Evolutionary conservation across 306 rosid species (phyloP), one percentile per base, ranked within the genome.

Genomic region (Chamaecrista fasciculata): DNA sequence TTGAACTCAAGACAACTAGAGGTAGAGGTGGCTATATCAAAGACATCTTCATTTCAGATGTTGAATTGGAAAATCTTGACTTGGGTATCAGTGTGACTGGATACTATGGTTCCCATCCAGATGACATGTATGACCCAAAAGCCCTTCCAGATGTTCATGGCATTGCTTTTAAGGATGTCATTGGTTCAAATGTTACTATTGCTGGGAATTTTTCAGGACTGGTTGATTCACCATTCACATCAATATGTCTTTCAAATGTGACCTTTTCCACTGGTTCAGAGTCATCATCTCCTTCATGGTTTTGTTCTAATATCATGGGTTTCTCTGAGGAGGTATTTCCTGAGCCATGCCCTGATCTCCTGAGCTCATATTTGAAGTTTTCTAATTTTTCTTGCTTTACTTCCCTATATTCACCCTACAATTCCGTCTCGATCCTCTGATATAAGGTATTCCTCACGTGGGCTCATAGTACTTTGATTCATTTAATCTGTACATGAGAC

Each of bases 11-110:
- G 75, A 79, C 87, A 55, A 48, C 75, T 16, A 53, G 34, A 21
- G 87, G 87, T 39, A 76, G 87, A 74, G 84, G 87, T n/a, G 87
- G 84, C 47, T 83, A 79, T 70, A 67, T 83, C 72, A 73, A 77
- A 34, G 67, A 73, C 40, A 69, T 79, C 15, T 12, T 37, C 10
- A 48, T 83, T 37, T 79, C 82, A 0, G 44, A 76, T 52, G 72
- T 68, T 0, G 64, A 70, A 60, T 39, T 83, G 66, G 48, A 68
- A 2, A 62, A 73, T 36, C 36, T 83, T 26, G 11, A 69, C 29
- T 5, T 70, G 50, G 87, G 78, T 18, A 79, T 83, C 12, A 59
- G 26, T 16, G 40, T 57, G 33, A 68, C 76, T 3, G 84, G 84
- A 64, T 76, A 73, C 42, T 26, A 16, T 19, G 80, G 84, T 11